Evolutionary conservation across 345 rosid species (phyloP).

Genomic region (Pelargonium nanum): DNA sequence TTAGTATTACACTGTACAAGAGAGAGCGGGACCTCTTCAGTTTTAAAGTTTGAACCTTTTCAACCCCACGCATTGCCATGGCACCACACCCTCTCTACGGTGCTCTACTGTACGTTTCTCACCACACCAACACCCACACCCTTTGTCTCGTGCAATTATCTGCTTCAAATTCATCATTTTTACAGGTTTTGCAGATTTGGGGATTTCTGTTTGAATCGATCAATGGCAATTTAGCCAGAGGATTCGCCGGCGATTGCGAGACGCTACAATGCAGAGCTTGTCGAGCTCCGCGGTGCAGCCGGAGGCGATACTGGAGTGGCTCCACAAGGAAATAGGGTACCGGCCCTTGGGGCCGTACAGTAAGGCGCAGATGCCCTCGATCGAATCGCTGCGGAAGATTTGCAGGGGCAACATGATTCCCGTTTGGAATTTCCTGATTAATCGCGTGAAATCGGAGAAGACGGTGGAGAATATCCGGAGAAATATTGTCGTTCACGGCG

Average conservation of each 20-base stretch:
- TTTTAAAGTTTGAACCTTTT: constrained; percentile 1
- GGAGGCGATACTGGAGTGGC: constrained; percentile 71
- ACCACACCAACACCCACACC: too few relatives aligned
- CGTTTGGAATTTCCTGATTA: constrained; percentile 53
- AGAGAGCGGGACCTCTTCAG: constrained; percentile 6
- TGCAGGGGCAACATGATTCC: constrained; percentile 87
- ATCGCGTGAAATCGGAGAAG: constrained; percentile 79
- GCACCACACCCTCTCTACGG: too few relatives aligned
- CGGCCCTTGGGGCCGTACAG: constrained; percentile 60
- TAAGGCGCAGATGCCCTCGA: constrained; percentile 52
- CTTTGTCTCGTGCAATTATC: too few relatives aligned
- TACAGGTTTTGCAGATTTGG: not conserved
- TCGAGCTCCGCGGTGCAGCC: constrained; percentile 43
- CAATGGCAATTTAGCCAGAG: too few relatives aligned
- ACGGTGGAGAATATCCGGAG: constrained; percentile 65
- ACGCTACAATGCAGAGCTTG: constrained; percentile 28
- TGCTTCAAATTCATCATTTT: too few relatives aligned
- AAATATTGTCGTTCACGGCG: constrained; percentile 71
- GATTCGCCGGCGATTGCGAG: not conserved
- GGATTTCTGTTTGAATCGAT: not conserved
- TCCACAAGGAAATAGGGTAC: constrained; percentile 84
- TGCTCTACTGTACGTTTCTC: too few relatives aligned
- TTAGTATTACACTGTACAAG: too few relatives aligned
- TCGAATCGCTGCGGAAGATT: constrained; percentile 56
- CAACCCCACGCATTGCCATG: too few relatives aligned